Evolutionary conservation across 2,329 filamentous ascomycete species (phyloP), one percentile per base, ranked within the genome.

Genomic region (Monascus ruber): DNA sequence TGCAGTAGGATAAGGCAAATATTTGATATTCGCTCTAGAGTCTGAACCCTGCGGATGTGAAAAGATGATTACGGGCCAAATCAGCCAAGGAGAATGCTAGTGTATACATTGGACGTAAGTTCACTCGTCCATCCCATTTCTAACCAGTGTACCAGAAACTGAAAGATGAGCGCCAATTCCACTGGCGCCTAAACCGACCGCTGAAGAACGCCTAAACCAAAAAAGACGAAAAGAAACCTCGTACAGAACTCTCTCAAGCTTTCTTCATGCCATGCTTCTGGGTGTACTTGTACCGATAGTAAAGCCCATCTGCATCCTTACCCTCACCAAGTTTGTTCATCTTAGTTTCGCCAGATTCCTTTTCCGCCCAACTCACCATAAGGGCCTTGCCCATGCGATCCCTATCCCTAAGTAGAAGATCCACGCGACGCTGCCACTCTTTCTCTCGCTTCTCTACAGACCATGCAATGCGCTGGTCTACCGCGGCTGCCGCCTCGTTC

Each of bases 371-470:
- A 3, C 50, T 51, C 53, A 53, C 56, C 55, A 66, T 53, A 36
- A 66, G 49, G 5, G 55, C 60, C 33, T 60, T 62, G 3, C 54
- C 52, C 60, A 66, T 63, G 26, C 52, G 51, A 25, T 66, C 62
- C 6, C 62, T 51, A 32, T 66, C 65, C 40, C 56, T 59, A 7
- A 67, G 56, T 5, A 68, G 45, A 8, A 64, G 43, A 35, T 66
- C 57, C 2, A 65, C 52, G 4, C 64, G 58, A 0, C 58, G 52
- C 41, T 64, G 56, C 65, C 65, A 68, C 38, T 64, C 62, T 24
- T 58, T 56, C 47, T 68, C 65, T 28, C 64, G 56, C 45, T 62
- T 64, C 35, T 65, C 61, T 9, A 65, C 54, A 1, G 62, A 62
- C 34, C 54, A 50, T 6, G 60, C 57, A 37, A 68, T 62, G 31